Percentiles rank a stretch among this genome's conserved stretches.
phyloP scores from a whole-genome alignment of 2,329 filamentous ascomycete species.

The Monilinia polystroma region DNA sequence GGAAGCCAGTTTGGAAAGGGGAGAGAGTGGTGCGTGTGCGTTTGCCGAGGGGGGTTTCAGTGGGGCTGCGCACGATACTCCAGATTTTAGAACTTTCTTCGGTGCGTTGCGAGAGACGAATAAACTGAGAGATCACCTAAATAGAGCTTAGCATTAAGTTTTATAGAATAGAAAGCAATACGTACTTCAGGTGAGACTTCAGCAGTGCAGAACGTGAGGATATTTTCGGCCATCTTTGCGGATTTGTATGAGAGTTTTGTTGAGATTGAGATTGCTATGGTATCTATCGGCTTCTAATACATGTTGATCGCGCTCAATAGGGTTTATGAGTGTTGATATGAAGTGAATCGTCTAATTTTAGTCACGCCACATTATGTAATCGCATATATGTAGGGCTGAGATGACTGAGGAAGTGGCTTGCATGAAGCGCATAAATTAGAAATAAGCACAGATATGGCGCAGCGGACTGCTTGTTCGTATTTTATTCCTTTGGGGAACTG shows the following conservation, averaged over 20 bases:
- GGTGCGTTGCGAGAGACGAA: not conserved
- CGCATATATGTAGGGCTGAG: not conserved
- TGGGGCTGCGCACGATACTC: not conserved
- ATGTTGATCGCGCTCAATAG: not conserved
- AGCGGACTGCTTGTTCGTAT: not conserved
- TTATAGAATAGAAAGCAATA: not conserved
- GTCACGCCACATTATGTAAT: slow-evolving; percentile 14
- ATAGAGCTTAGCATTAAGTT: not conserved
- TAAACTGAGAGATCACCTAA: not conserved
- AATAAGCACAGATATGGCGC: not conserved
- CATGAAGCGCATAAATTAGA: not conserved
- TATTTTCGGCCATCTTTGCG: not conserved
- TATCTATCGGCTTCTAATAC: not conserved
- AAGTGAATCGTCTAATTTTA: not conserved
- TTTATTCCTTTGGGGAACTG: not conserved
- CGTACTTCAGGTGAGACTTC: not conserved
- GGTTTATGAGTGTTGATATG: not conserved
- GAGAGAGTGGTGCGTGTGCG: not conserved
- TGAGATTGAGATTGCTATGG: not conserved
- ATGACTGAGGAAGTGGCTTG: not conserved
- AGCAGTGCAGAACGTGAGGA: slow-evolving; percentile 3
- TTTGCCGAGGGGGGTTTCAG: not conserved
- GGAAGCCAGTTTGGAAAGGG: not conserved
- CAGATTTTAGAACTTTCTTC: slow-evolving; percentile 6
- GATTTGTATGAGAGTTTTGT: not conserved